phyloP scores from a whole-genome alignment of 2,329 filamentous ascomycete genomes.

The Trichoderma atrobrunneum region DNA sequence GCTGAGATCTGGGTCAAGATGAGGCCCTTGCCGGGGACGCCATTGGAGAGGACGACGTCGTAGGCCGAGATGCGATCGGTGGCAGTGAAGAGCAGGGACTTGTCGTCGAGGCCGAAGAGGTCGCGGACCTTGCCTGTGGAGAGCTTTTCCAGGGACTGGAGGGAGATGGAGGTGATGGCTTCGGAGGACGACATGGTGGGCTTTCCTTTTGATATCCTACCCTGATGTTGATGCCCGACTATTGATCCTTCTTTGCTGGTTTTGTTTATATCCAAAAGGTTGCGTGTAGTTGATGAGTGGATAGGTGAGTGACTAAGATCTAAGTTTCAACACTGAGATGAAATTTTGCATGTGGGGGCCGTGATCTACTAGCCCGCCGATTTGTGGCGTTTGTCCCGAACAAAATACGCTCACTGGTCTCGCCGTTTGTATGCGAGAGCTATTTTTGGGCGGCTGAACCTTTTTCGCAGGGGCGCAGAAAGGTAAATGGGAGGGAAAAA shows the following conservation, averaged over 20 bases:
- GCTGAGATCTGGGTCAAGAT: constrained; percentile 46
- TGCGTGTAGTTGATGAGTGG: not conserved
- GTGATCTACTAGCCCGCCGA: not conserved
- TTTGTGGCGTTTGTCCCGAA: not conserved
- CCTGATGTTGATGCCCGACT: not conserved
- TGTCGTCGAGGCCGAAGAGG: constrained; percentile 63
- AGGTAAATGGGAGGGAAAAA: not conserved
- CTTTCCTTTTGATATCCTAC: not conserved
- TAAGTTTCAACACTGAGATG: not conserved
- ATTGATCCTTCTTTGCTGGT: not conserved
- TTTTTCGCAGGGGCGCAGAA: not conserved
- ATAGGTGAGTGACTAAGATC: constrained; percentile 5
- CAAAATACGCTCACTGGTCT: not conserved
- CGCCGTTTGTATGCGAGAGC: not conserved
- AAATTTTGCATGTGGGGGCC: constrained; percentile 2
- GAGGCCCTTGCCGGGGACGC: constrained; percentile 52
- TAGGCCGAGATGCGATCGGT: constrained; percentile 88
- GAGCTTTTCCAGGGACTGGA: constrained; percentile 36
- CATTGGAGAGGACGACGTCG: constrained; percentile 67
- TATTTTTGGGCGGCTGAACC: not conserved
- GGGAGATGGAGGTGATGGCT: constrained; percentile 17
- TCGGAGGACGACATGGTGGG: not conserved
- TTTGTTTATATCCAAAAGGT: not conserved
- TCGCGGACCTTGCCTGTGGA: constrained; percentile 71
- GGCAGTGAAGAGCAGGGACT: constrained; percentile 55